These are phyloP conservation scores for Rhizopus sp. DNA, from an alignment of 371 early-diverging fungal genomes.

Conservation along the genomic window DNA sequence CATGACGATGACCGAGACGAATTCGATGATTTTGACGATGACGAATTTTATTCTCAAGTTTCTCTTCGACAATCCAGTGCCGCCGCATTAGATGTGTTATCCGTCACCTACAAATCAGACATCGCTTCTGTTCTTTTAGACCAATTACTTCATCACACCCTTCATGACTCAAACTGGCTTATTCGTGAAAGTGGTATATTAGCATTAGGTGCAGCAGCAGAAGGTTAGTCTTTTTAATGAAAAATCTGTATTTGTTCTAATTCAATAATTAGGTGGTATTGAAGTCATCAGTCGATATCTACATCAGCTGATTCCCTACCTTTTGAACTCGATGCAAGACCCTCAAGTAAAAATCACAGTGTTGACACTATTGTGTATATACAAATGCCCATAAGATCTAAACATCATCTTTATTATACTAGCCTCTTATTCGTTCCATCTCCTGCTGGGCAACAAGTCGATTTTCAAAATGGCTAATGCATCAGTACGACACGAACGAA, in stretches of 20 bases:
- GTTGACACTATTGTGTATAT: conserved; percentile 3
- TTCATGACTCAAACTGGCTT: conserved; percentile 77
- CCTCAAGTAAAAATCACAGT: conserved; percentile 38
- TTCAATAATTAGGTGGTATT: conserved; percentile 44
- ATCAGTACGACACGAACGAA: conserved; percentile 49
- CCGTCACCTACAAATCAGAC: conserved; percentile 72
- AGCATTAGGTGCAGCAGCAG: conserved; percentile 92
- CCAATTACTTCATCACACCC: conserved; percentile 69
- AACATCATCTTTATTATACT: conserved; percentile 3
- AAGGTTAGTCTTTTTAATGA: conserved; percentile 46
- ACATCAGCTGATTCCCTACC: conserved; percentile 72
- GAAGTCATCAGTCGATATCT: conserved; percentile 78
- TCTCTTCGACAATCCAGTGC: conserved; percentile 92
- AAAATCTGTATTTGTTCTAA: conserved; percentile 1
- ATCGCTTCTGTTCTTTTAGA: conserved; percentile 66
- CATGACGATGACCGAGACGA: conserved; percentile 20
- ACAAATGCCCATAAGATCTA: not conserved
- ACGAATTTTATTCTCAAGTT: conserved; percentile 81
- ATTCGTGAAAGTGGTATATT: conserved; percentile 87
- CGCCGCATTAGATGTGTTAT: conserved; percentile 83
- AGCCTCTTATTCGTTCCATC: conserved; percentile 84
- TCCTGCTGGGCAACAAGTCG: conserved; percentile 93
- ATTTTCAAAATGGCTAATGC: conserved; percentile 83
- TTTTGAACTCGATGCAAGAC: conserved; percentile 72
- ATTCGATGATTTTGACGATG: conserved; percentile 73